Evolutionary conservation across 1,139 yeast genomes (phyloP).

Genomic region (Hyphopichia pseudoburtonii): DNA sequence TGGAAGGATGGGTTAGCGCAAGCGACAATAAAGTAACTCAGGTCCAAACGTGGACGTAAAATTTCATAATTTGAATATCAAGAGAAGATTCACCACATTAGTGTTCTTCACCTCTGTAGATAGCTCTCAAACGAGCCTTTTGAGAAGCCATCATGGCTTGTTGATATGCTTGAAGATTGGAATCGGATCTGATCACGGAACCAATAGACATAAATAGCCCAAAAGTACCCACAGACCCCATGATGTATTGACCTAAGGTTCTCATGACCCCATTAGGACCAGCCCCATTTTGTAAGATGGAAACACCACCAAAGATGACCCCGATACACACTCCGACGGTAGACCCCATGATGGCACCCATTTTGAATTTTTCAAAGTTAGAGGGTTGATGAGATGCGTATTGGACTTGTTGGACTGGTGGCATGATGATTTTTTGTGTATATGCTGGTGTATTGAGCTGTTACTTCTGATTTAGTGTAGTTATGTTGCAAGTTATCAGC

Average conservation of each 20-base stretch:
- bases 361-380: constrained; percentile 91
- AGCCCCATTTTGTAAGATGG: constrained; percentile 89
- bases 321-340: constrained; percentile 97
- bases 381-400: constrained; percentile 79
- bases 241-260: constrained; percentile 93
- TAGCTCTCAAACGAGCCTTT: constrained; percentile 35
- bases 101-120: constrained; percentile 25
- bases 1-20: too few relatives aligned
- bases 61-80: too few relatives aligned
- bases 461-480: too few relatives aligned
- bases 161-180: constrained; percentile 45
- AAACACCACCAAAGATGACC: constrained; percentile 88
- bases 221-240: constrained; percentile 96
- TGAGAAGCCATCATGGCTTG: constrained; percentile 38
- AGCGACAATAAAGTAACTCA: too few relatives aligned
- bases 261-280: constrained; percentile 99
- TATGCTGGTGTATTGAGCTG: too few relatives aligned
- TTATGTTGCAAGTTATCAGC: too few relatives aligned
- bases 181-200: constrained; percentile 82
- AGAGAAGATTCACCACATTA: too few relatives aligned
- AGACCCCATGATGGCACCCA: constrained; percentile 97
- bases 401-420: constrained; percentile 80
- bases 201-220: constrained; percentile 96
- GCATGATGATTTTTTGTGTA: constrained; percentile 64
- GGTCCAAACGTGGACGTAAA: too few relatives aligned